These are phyloP conservation scores for Nicotiana noctiflora DNA, from an alignment of 257 asterid species.

Conservation along the genomic window DNA sequence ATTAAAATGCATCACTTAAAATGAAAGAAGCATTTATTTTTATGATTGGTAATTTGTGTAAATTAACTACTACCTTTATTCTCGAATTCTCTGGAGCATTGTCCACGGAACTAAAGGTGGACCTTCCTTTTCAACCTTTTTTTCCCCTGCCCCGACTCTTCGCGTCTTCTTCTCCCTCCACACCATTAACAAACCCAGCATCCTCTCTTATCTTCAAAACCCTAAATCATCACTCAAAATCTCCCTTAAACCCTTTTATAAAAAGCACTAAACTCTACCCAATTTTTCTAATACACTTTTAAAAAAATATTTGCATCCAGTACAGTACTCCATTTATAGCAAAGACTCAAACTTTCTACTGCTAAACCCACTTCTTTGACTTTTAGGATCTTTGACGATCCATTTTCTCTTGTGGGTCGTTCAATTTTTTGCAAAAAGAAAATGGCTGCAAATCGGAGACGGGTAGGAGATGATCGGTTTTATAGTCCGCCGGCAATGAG, in stretches of 20 bases:
- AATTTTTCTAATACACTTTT: background rate
- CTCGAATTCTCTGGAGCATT: constrained; percentile 5
- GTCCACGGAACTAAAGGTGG: constrained; percentile 11
- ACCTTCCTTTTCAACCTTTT: constrained; percentile 5
- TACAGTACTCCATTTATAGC: background rate
- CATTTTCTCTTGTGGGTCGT: constrained; percentile 8
- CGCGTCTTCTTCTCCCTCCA: constrained; percentile 7
- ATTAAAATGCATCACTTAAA: too few species aligned
- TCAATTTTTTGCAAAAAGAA: background rate
- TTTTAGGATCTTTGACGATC: constrained; percentile 3
- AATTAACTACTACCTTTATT: background rate
- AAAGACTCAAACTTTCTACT: constrained; percentile 5
- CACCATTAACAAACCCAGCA: constrained; percentile 10
- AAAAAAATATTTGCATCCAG: background rate
- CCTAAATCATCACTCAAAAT: constrained; percentile 1
- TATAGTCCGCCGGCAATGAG: constrained; percentile 90
- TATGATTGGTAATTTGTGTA: background rate
- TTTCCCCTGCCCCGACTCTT: background rate
- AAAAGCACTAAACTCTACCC: constrained; percentile 1
- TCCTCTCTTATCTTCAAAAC: constrained; percentile 4
- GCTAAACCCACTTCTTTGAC: background rate
- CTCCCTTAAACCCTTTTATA: constrained; percentile 8
- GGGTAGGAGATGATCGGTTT: constrained; percentile 56
- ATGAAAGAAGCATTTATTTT: background rate
- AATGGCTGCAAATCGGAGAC: constrained; percentile 22